phyloP scores from a whole-genome alignment of 768 basidiomycete species.

The Infundibulicybe gibba region DNA sequence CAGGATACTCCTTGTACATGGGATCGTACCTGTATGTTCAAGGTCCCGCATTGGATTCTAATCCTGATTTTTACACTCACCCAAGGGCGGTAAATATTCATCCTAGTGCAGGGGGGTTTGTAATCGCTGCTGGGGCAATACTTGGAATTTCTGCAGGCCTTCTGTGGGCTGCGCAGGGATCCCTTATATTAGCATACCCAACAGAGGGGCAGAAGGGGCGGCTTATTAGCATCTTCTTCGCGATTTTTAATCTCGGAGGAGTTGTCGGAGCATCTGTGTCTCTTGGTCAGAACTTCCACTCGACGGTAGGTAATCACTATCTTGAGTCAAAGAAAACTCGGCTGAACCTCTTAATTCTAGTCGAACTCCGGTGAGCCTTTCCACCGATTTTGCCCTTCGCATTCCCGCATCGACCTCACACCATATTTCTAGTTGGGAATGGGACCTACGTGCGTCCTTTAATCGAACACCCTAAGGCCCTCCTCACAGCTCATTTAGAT shows the following conservation, averaged over 20 bases:
- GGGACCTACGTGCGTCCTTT: slow-evolving; percentile 64
- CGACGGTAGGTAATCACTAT: slow-evolving; percentile 35
- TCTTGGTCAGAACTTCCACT: slow-evolving; percentile 66
- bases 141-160: slow-evolving; percentile 71
- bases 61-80: not conserved
- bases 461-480: not conserved
- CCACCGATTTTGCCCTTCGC: too few species aligned
- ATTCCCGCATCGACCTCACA: not conserved
- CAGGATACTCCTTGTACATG: slow-evolving; percentile 76
- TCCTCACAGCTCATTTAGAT: slow-evolving; percentile 42
- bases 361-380: slow-evolving; percentile 33
- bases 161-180: slow-evolving; percentile 82
- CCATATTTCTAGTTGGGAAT: slow-evolving; percentile 47
- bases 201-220: slow-evolving; percentile 75
- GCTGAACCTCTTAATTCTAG: slow-evolving; percentile 21
- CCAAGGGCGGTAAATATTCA: slow-evolving; percentile 70
- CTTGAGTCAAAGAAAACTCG: not conserved
- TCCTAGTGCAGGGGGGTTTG: slow-evolving; percentile 55
- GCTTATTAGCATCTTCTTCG: slow-evolving; percentile 81
- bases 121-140: slow-evolving; percentile 67
- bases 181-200: slow-evolving; percentile 80
- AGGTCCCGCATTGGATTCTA: not conserved
- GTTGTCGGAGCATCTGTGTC: slow-evolving; percentile 79
- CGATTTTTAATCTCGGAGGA: slow-evolving; percentile 78
- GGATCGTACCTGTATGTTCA: slow-evolving; percentile 61